Evolutionary conservation across 148 eudicot species (phyloP).

Genomic region (Vaccinium myrtillus): DNA sequence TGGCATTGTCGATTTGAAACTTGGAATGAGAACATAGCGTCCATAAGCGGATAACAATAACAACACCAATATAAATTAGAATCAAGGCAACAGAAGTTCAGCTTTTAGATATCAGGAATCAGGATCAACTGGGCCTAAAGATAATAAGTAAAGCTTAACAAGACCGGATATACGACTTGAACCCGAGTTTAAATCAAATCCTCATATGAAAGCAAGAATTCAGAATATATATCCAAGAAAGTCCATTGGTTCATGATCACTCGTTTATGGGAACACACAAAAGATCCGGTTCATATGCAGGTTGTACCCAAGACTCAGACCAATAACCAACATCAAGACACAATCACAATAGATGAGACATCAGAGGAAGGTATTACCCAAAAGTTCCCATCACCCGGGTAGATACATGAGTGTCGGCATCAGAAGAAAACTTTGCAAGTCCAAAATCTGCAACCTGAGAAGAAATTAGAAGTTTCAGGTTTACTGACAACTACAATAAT

Average conservation of each 20-base stretch:
- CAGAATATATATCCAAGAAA: background rate
- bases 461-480: conserved; percentile 10
- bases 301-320: background rate
- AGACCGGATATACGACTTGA: background rate
- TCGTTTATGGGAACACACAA: background rate
- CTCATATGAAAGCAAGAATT: background rate
- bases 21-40: background rate
- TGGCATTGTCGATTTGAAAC: background rate
- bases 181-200: background rate
- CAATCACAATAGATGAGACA: background rate
- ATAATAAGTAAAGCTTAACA: background rate
- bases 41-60: conserved; percentile 2
- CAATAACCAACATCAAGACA: background rate
- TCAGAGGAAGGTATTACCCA: conserved; percentile 53
- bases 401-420: conserved; percentile 80
- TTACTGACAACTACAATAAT: background rate
- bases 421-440: conserved; percentile 82
- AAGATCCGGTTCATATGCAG: background rate
- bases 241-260: background rate
- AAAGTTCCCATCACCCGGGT: conserved; percentile 99
- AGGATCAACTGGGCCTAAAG: background rate
- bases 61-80: background rate
- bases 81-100: background rate
- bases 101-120: background rate
- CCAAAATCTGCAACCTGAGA: conserved; percentile 98